These are phyloP conservation scores for Leptographium lundbergii DNA, from an alignment of 2,329 filamentous ascomycete genomes.

Conservation along the genomic window DNA sequence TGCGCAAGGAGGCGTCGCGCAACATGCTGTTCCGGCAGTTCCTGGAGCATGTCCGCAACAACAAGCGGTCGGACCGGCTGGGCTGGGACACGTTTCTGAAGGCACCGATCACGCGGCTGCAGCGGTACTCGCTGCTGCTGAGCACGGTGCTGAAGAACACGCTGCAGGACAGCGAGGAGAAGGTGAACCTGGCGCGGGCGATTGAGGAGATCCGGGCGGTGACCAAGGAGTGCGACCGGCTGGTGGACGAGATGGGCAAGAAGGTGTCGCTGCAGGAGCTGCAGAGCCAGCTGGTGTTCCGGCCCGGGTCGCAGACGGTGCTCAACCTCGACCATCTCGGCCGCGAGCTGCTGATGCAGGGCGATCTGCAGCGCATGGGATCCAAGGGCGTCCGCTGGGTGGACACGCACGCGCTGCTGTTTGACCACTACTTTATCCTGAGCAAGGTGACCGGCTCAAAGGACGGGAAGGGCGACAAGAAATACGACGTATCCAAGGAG, in stretches of 20 bases:
- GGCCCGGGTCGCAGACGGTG: slow-evolving; percentile 79
- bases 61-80: slow-evolving; percentile 69
- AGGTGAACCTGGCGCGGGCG: slow-evolving; percentile 67
- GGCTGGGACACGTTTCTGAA: slow-evolving; percentile 95
- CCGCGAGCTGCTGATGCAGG: slow-evolving; percentile 75
- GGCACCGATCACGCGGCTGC: slow-evolving; percentile 80
- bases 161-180: slow-evolving; percentile 75
- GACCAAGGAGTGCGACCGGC: slow-evolving; percentile 79
- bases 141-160: slow-evolving; percentile 76
- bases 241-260: slow-evolving; percentile 84
- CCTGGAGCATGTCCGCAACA: slow-evolving; percentile 63
- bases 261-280: slow-evolving; percentile 83
- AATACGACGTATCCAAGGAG: slow-evolving; percentile 89
- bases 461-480: slow-evolving; percentile 58
- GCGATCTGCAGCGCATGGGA: slow-evolving; percentile 79
- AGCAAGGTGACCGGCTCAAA: slow-evolving; percentile 68
- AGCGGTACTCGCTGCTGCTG: slow-evolving; percentile 77
- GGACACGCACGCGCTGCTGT: slow-evolving; percentile 84
- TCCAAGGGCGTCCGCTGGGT: slow-evolving; percentile 86
- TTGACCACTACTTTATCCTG: slow-evolving; percentile 92
- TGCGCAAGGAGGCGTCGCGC: slow-evolving; percentile 71
- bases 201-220: slow-evolving; percentile 87
- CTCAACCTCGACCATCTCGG: slow-evolving; percentile 92
- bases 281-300: slow-evolving; percentile 66
- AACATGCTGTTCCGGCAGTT: slow-evolving; percentile 84